Evolutionary conservation across 1,284 basidiomycete genomes (phyloP).

Genomic region (Nidula niveotomentosa): DNA sequence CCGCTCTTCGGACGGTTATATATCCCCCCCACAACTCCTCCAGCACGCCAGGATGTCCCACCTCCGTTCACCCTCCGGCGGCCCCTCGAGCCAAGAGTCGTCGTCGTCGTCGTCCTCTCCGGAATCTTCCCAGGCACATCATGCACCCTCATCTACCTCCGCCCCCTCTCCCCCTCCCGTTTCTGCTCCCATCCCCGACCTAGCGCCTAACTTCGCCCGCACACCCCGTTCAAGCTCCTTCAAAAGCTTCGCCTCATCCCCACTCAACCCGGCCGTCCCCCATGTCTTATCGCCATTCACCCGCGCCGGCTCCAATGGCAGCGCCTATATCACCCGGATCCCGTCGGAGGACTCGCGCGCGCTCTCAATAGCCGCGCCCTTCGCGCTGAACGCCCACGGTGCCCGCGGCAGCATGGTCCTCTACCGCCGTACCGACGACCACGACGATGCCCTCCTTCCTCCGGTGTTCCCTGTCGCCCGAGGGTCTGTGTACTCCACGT

Average conservation of each 20-base stretch:
- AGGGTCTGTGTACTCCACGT: conserved; percentile 18
- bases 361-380: conserved; percentile 5
- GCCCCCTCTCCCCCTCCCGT: background rate
- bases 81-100: background rate
- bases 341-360: conserved; percentile 22
- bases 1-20: background rate
- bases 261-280: conserved; percentile 13
- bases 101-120: background rate
- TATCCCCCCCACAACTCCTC: background rate
- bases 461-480: conserved; percentile 8
- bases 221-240: conserved; percentile 6
- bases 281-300: conserved; percentile 10
- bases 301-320: conserved; percentile 8
- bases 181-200: background rate
- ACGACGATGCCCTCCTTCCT: conserved; percentile 14
- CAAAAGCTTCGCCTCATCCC: conserved; percentile 14
- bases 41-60: background rate
- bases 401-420: conserved; percentile 29
- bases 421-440: conserved; percentile 20
- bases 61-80: background rate
- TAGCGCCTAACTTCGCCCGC: background rate
- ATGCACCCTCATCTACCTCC: background rate
- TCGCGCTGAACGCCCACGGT: background rate
- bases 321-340: conserved; percentile 13
- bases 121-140: background rate